Evolutionary conservation across 1,139 yeast species (phyloP), one percentile per base, ranked within the genome.

Genomic region (Lodderomyces elongisporus): DNA sequence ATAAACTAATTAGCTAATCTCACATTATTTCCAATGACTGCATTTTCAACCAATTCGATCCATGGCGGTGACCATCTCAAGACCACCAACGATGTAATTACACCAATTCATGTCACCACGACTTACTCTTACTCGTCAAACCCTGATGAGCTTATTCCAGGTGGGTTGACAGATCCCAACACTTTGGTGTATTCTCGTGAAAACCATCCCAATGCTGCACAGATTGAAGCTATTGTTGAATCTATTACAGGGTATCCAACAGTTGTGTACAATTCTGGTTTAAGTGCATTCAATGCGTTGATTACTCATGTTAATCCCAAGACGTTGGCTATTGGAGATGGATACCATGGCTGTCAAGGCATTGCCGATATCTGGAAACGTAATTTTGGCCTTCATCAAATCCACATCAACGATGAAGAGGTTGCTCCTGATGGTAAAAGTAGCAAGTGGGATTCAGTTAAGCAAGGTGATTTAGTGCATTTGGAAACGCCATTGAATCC

Each of bases 401-500:
- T 76, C 32, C 54, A 67, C 0, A 60, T 83, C 21, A 70, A 66
- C 4, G 79, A 77, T 35, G 61, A 72, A 18, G 23, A 8, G 10
- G 3, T 17, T 3, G 4, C 17, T 28, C n/a, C n/a, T n/a, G n/a
- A n/a, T n/a, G n/a, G n/a, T n/a, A n/a, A n/a, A n/a, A n/a, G n/a
- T n/a, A 20, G 10, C 7, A 10, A 20, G 22, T 24, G 26, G 26
- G 14, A 24, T 6, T 6, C 8, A 7, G 62, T 82, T 36, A 60
- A 70, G 15, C 45, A 58, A 25, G 96, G 95, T 17, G 96, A 88
- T 53, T 58, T 88, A 26, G 70, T 88, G 25, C 95, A 87, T 52
- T 52, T 88, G 30, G 96, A 88, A 58, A 78, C 94, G 0, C 96
- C 96, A 3, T 77, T 85, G 38, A 89, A 89, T 54, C 96, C 96